phyloP scores from a whole-genome alignment of 495 filamentous ascomycete species.

The Penicillium salamii region DNA sequence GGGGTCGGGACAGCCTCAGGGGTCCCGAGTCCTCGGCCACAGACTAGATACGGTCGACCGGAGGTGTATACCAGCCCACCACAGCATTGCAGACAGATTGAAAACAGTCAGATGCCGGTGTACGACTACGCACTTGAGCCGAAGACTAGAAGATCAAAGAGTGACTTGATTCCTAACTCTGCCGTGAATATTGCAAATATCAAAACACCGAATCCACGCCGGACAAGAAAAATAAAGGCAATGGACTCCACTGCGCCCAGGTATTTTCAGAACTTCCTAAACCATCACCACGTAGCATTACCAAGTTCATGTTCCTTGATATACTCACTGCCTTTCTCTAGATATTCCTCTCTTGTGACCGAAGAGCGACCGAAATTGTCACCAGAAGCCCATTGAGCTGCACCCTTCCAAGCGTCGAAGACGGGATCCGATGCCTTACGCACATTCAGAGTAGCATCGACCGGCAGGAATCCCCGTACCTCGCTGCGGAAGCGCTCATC shows the following conservation, averaged over 20 bases:
- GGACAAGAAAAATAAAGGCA: background rate
- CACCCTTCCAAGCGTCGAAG: slow-evolving; percentile 89
- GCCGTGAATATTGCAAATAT: slow-evolving; percentile 1
- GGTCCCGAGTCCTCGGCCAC: too few species aligned
- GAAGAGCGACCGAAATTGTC: slow-evolving; percentile 34
- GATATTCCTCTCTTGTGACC: slow-evolving; percentile 71
- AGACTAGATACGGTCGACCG: too few species aligned
- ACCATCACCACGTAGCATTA: slow-evolving; percentile 51
- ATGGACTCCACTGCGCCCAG: slow-evolving; percentile 28
- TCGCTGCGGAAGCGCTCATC: slow-evolving; percentile 77
- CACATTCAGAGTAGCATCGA: slow-evolving; percentile 60
- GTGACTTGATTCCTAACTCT: background rate
- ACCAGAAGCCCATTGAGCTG: slow-evolving; percentile 69
- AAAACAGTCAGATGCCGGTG: too few species aligned
- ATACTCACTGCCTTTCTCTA: slow-evolving; percentile 83
- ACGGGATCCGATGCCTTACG: slow-evolving; percentile 69
- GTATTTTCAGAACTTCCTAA: slow-evolving; percentile 1
- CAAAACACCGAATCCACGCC: slow-evolving; percentile 7
- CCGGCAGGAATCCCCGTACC: slow-evolving; percentile 67
- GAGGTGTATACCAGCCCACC: too few species aligned
- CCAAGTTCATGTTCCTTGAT: slow-evolving; percentile 86
- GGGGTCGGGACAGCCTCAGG: too few species aligned
- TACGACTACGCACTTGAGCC: too few species aligned
- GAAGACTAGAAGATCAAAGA: background rate
- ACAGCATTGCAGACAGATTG: too few species aligned